phyloP scores from a whole-genome alignment of 345 rosid genomes.

The Barbarea vulgaris region DNA sequence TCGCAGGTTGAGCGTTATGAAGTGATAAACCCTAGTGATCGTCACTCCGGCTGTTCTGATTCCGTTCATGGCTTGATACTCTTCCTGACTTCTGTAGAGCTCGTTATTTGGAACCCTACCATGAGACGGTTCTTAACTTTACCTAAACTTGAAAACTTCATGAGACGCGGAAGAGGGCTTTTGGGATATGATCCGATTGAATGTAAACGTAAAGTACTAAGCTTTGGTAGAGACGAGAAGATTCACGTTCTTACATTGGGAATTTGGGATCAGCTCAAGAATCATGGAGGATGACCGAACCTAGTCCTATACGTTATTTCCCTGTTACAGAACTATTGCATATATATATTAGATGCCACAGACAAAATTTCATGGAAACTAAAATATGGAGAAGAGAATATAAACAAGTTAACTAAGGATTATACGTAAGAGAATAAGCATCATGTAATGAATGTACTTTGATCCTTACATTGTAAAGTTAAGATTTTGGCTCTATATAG shows the following conservation, averaged over 20 bases:
- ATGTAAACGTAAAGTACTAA: not conserved
- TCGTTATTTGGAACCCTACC: constrained; percentile 9
- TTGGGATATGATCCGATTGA: constrained; percentile 13
- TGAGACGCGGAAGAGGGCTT: not conserved
- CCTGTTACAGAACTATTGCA: too few species aligned
- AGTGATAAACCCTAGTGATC: not conserved
- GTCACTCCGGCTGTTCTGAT: not conserved
- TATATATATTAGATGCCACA: too few species aligned
- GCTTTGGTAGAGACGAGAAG: not conserved
- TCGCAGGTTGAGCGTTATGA: not conserved
- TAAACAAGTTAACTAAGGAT: too few species aligned
- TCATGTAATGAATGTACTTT: too few species aligned
- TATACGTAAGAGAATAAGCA: too few species aligned
- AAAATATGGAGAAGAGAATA: too few species aligned
- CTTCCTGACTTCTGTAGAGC: not conserved
- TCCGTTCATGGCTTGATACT: too few species aligned
- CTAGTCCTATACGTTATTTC: not conserved
- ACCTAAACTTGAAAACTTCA: not conserved
- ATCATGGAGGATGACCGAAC: not conserved
- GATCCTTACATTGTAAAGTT: too few species aligned
- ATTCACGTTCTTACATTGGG: not conserved
- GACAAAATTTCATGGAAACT: too few species aligned
- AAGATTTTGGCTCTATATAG: too few species aligned
- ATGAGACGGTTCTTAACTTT: not conserved
- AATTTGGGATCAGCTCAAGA: too few species aligned